Evolutionary conservation across 139 green algal species (phyloP).

Genomic region (Desmodesmus armatus): DNA sequence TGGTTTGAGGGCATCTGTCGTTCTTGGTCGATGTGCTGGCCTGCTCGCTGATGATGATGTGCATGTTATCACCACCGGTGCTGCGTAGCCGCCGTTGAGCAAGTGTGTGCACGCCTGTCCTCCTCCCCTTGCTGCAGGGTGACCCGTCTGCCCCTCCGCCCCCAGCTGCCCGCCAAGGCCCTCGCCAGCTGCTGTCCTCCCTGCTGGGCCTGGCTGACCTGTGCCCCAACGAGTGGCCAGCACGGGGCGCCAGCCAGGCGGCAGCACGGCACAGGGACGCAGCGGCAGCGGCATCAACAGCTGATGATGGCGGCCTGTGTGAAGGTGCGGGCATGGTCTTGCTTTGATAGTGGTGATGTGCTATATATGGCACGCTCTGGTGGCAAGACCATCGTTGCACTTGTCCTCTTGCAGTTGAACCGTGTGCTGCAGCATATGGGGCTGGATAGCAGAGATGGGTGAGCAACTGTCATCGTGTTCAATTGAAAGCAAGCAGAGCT

Average conservation of each 20-base stretch:
- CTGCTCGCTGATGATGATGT: background rate
- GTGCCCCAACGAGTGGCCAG: conserved; percentile 33
- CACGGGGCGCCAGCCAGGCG: conserved; percentile 32
- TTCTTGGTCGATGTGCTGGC: too few relatives aligned
- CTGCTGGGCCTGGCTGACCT: conserved; percentile 28
- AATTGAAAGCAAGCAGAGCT: background rate
- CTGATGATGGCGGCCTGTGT: too few relatives aligned
- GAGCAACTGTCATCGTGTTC: background rate
- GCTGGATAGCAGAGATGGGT: background rate
- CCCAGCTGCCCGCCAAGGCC: conserved; percentile 9
- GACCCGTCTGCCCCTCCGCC: background rate
- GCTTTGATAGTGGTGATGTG: too few relatives aligned
- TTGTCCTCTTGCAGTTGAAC: background rate
- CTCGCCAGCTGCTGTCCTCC: conserved; percentile 23
- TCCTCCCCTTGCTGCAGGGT: background rate
- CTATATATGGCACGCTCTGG: background rate
- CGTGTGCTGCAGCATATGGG: background rate
- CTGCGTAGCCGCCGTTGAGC: background rate
- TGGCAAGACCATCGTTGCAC: background rate
- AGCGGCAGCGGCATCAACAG: background rate
- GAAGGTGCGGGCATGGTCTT: too few relatives aligned
- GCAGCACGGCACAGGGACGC: background rate
- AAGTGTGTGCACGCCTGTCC: background rate
- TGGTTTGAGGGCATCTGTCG: background rate
- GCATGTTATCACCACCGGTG: background rate